Evolutionary conservation across 495 filamentous ascomycete genomes (phyloP), one percentile per base, ranked within the genome.

Genomic region (Aspergillus incahuasiensis): DNA sequence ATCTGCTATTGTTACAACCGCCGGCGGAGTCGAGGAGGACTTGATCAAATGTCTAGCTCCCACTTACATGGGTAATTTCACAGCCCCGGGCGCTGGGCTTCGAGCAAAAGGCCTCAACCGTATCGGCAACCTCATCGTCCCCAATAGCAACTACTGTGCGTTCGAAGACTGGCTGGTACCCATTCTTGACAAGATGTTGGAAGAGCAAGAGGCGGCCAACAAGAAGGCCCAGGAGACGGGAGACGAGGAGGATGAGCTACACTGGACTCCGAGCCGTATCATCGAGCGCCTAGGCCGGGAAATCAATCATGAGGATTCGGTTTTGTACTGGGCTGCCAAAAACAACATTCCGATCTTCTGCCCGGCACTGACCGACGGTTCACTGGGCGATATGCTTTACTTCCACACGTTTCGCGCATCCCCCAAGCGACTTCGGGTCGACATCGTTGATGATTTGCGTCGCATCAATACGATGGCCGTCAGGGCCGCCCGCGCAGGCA

Each of bases 131-230:
- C 78, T 98, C 1, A 75, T 96, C n/a, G 94, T 98, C 2, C 95
- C 94, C 1, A 98, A 97, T 66, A 86, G 81, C 64, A 98, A 98
- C 72, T 97, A 97, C 72, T 96, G 91, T 71, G 82, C 86, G 6
- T 97, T 98, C 60, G 92, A 98, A 65, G 95, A 98, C 78, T 97
- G 94, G 94, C 74, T 98, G 12, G 77, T 96, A 21, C 94, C 95
- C 1, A 91, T 97, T 58, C 74, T 98, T 21, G 89, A 97, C 67
- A 75, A 74, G 48, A 92, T 97, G 89, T 81, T 97, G 3, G 87
- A 85, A 54, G 95, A 97, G 71, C 95, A 97, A 69, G 91, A 97
- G 68, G 83, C 82, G 0, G 84, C 80, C 58, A 80, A 79, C 57
- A 64, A 62, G 20, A 74, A 72, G 48, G 68, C 73, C 6, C 66